Evolutionary conservation across 108 stramenopile genomes (phyloP), one percentile per base, ranked within the genome.

Genomic region (Schizochytrium sp.): DNA sequence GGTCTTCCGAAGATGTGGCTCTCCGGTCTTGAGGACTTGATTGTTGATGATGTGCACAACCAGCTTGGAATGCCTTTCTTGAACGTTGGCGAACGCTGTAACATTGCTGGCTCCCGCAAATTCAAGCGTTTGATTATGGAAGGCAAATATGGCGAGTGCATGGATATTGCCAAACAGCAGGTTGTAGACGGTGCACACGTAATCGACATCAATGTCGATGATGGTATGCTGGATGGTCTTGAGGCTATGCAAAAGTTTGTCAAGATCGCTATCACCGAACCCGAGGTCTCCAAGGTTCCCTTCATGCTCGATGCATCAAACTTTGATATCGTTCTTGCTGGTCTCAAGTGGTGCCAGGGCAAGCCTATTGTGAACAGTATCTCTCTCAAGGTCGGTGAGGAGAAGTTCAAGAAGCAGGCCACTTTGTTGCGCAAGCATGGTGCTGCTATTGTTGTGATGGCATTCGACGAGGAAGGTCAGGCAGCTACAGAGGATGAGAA

Each of bases 241-340:
- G 96, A 97, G 19, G 98, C 98, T 8, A 99, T 99, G 98, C 96
- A 97, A 89, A 97, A 98, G 95, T 99, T 99, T 95, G 96, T 98
- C 50, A 98, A 98, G 95, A 98, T 99, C 91, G 98, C 98, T 56
- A 95, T 97, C 46, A 98, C 98, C 19, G 98, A 99, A 92, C 98
- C 98, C 28, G 98, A 99, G 83, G 92, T 98, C 49, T 89, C 95
- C 57, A 97, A 97, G 94, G 97, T 97, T 41, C 98, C 98, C 5
- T 98, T 99, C 94, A 98, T 99, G 98, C 90, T 99, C 88, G 98
- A 99, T 91, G 96, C 97, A 2, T 98, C 98, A 72, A 99, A 99
- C 96, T 99, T 99, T 92, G 97, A 97, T 73, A 98, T 99, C 89
- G 97, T 99, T 19, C 91, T 97, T 92, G 97, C 97, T 57, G 94